Base-by-base conservation (phyloP, 257 asterid species). In the Anisodus tanguticus region DNA sequence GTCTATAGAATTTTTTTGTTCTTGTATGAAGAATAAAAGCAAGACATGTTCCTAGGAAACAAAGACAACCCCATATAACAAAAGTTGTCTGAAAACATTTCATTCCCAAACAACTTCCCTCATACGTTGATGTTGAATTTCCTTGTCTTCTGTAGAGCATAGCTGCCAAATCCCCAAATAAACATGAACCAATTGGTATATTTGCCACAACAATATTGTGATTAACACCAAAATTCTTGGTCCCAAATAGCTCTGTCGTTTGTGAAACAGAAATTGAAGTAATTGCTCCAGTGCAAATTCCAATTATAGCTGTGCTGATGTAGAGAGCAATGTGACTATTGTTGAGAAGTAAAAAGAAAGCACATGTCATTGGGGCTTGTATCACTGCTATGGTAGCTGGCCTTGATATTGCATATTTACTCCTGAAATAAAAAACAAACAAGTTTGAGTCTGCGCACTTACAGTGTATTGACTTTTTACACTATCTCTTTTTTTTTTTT, bases 321-420 rank as follows among this genome's bases (percentile, higher is more conserved):
- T 91, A 90, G 3, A 95, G 90, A 8, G 83, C 86, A 0, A 85
- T 4, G 64, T 83, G 86, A 8, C 83, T 59, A 5, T 35, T 31
- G 47, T 74, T 81, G 3, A 88, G 84, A 10, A 95, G 91, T 22
- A 95, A 79, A 86, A 94, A 91, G 85, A 94, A 94, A 0, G 97
- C 92, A 22, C 91, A 97, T 35, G 93, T 87, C 93, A 95, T 90
- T 9, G 99, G 99, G 9, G 76, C 82, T 94, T 94, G 93, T 91
- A 91, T 88, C 7, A 15, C 76, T 9, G 95, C 95, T 72, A 94
- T 93, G 6, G 92, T 88, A 37, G 90, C 92, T 0, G 91, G 93
- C 81, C 97, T 89, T 2, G 98, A 90, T 1, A 92, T n/a, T 82
- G 71, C 41, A 1, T 62, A 69, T 17, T 89, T 91, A 41, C 81